A percentile compares a stretch with the other conserved stretches of the same genome.
phyloP scores from a whole-genome alignment of 208 protist species.

The Leishmania lainsoni region DNA sequence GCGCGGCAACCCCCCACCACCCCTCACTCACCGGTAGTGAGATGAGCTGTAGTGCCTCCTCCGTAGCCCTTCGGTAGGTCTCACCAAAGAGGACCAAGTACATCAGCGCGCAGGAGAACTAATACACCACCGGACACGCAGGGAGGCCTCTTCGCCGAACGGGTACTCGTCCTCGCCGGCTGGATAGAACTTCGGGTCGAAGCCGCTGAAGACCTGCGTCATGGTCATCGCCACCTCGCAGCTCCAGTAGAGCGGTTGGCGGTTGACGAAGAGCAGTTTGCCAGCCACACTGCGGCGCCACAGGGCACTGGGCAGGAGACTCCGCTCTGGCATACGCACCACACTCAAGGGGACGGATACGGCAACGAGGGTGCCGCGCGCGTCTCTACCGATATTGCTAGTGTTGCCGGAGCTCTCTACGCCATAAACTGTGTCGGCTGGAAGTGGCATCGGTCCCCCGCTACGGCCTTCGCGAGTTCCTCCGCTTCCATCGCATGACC shows the following conservation, averaged over 20 bases:
- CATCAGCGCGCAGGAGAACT: conserved; percentile 30
- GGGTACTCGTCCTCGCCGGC: conserved; percentile 34
- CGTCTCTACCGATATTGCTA: neutral
- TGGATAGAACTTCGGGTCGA: conserved; percentile 33
- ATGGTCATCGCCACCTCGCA: conserved; percentile 41
- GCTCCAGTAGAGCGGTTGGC: conserved; percentile 26
- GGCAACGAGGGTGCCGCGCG: neutral
- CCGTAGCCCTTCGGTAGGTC: conserved; percentile 29
- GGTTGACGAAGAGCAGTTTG: neutral
- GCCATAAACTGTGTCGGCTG: neutral
- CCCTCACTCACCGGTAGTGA: neutral
- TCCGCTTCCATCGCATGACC: neutral
- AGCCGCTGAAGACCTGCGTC: conserved; percentile 40
- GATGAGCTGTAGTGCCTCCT: conserved; percentile 14
- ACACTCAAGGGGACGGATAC: neutral
- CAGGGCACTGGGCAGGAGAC: conserved; percentile 34
- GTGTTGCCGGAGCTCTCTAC: neutral
- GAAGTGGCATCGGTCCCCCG: neutral
- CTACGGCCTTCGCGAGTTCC: neutral
- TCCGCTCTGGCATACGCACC: conserved; percentile 7
- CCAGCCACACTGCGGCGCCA: conserved; percentile 29
- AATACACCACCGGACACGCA: conserved; percentile 31
- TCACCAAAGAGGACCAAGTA: conserved; percentile 43
- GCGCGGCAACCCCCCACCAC: neutral
- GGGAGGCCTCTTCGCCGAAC: conserved; percentile 10